Base-by-base conservation (phyloP, 805 yeast genomes). In the Wickerhamomyces pijperi region DNA sequence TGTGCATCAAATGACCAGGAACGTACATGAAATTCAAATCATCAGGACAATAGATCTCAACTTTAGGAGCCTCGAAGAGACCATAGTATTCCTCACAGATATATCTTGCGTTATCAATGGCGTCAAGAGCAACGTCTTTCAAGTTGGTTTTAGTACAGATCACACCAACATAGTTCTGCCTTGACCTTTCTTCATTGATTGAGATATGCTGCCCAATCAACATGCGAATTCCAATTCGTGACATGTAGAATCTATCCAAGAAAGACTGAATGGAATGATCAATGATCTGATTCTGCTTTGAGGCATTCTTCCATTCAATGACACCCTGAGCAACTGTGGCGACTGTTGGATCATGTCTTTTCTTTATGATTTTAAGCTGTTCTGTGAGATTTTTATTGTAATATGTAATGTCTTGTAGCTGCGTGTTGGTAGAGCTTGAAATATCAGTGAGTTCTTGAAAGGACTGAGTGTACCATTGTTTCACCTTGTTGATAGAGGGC, bases 181-280 rank as follows among this genome's bases (percentile, higher is more conserved):
- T 59, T 19, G 72, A 67, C 16, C 81, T 82, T 36, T 80, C 78
- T 67, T 73, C 72, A 61, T 77, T 79, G 38, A 86, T 68, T 1
- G 95, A 90, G 46, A 86, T 80, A 51, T 86, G 94, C 62, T 86
- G 96, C n/a, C 95, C 96, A 52, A 86, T 83, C 32, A 86, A 70
- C 94, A 87, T 87, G 46, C 96, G 71, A 44, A 87, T 87, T 2
- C 96, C 96, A 45, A 87, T 87, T 42, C 95, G 70, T 39, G 86
- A 78, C 87, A 86, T 78, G 64, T 87, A 86, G 55, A 86, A 86
- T 25, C 92, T 60, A 61, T 87, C 96, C 45, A 86, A 64, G 53
- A 87, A 86, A 14, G 76, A 70, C 59, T 87, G 95, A 28, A 87
- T 76, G 12, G 84, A 74, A 39, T 77, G 70, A 52, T 82, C 84